Evolutionary conservation across 1,284 basidiomycete genomes (phyloP), one percentile per base, ranked within the genome.

Genomic region (Cutaneotrichosporon mucoides): DNA sequence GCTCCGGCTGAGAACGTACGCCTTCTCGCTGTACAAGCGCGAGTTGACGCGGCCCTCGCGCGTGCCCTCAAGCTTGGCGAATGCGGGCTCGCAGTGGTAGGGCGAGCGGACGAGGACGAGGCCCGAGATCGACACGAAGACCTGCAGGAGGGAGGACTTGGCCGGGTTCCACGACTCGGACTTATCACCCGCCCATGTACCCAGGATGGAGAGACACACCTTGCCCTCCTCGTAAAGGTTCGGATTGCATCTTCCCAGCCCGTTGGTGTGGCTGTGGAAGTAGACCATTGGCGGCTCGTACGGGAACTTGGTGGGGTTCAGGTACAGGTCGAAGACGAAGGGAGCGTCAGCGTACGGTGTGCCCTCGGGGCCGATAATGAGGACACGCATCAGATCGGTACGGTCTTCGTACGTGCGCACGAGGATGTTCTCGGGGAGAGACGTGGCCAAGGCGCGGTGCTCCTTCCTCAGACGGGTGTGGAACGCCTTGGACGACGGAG

Each of bases 151-250:
- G 9, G 90, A 93, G 2, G 90, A 93, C 61, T 77, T 77, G 36
- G 68, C 66, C 83, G 84, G 65, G 84, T 82, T 90, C 91, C 91
- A 93, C 6, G 84, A 86, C 77, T 95, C 92, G 66, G 83, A 89
- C 73, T 72, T 85, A 70, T 93, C 92, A 5, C 93, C 92, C 1
- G 86, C 84, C 92, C 92, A 97, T 0, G 92, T 96, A 15, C 90
- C 90, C 4, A 96, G 79, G 49, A 97, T 88, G 33, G 90, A 93
- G 52, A 97, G 76, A 71, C 93, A 97, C 43, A 97, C 92, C 76
- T 95, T 95, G 47, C 92, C 92, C 68, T 97, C 93, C 72, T 95
- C 92, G 69, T 97, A 97, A 51, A 96, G 79, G 76, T 97, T 96
- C 34, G 81, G 75, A 57, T 71, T 79, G 86, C 88, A 89, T 81